phyloP scores from a whole-genome alignment of 495 filamentous ascomycete genomes.

The Xylaria acuta region DNA sequence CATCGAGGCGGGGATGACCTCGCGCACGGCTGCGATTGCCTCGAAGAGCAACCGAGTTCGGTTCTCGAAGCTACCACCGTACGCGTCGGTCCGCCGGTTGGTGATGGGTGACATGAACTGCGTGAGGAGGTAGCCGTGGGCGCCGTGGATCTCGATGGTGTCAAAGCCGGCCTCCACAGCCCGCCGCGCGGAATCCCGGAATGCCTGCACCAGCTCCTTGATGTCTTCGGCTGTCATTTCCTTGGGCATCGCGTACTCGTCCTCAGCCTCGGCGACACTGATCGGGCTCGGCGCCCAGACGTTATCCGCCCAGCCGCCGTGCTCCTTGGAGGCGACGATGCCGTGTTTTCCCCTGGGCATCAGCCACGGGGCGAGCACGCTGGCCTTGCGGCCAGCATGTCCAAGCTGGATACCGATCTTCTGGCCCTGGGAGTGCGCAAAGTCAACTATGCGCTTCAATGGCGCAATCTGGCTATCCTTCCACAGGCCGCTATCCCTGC shows the following conservation, averaged over 20 bases:
- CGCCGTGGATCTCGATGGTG: constrained; percentile 67
- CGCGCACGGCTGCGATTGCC: constrained; percentile 53
- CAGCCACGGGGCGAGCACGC: constrained; percentile 68
- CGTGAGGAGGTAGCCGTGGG: constrained; percentile 69
- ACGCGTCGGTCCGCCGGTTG: constrained; percentile 64
- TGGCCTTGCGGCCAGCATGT: constrained; percentile 78
- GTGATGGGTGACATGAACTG: constrained; percentile 67
- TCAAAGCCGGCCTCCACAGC: constrained; percentile 74
- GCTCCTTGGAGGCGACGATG: constrained; percentile 54
- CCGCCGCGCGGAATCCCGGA: constrained; percentile 63
- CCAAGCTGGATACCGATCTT: constrained; percentile 75
- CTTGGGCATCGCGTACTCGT: constrained; percentile 53
- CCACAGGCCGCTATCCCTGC: constrained; percentile 69
- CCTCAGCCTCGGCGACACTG: constrained; percentile 52
- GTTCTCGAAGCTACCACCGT: constrained; percentile 66
- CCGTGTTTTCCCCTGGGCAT: constrained; percentile 24
- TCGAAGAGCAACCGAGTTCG: constrained; percentile 57
- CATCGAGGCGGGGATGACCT: constrained; percentile 62
- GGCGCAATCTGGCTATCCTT: constrained; percentile 70
- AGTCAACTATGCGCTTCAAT: constrained; percentile 67
- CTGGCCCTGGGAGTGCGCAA: constrained; percentile 66
- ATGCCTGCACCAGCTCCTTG: constrained; percentile 65
- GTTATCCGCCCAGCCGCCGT: constrained; percentile 72
- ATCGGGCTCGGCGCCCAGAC: constrained; percentile 58
- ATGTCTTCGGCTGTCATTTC: constrained; percentile 69